Base-by-base conservation (phyloP, 2,329 filamentous ascomycete species). In the Phialophora verrucosa region DNA sequence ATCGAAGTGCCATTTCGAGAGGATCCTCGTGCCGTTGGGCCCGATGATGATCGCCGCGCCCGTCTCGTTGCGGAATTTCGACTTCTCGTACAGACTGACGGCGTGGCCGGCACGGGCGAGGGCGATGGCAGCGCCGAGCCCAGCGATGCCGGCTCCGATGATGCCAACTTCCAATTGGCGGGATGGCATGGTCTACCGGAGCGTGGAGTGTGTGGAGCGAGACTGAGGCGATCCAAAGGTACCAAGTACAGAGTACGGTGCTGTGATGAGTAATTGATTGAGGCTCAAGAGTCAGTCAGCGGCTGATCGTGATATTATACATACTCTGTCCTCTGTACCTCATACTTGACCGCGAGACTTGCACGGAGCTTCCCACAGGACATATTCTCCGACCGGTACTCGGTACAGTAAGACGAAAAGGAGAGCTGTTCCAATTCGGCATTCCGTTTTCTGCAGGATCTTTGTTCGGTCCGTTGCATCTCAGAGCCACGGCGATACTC, bases 141-240 rank as follows among this genome's bases (percentile, higher is more conserved):
- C 75, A 29, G 74, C 74, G 50, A 77, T 75, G 1, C 75, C 75
- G 4, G 74, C 75, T 1, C 75, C 76, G 23, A 77, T 32, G 29
- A 69, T 67, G 29, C 61, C 67, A 17, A 68, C 59, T 49, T 60
- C 10, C 14, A 60, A 57, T 61, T 57, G 57, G 58, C 50, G 51
- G n/a, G 47, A 23, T 14, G 59, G 59, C 59, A 61, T 61, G 25
- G 27, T 55, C 5, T 7, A 2, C 4, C 17, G 17, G 35, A 14
- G 32, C 12, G 12, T 10, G 32, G 32, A 35, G 10, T 4, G 12
- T 17, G 14, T 7, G 38, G 38, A 17, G 38, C 17, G 17, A n/a
- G 6, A 20, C 5, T 7, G 38, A 44, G 38, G 38, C 14, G 6
- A 20, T 4, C 32, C 32, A 35, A 12, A 35, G 32, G 32, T 31